Base-by-base conservation (phyloP, 495 filamentous ascomycete species). In the Hypoxylon subgilvum region DNA sequence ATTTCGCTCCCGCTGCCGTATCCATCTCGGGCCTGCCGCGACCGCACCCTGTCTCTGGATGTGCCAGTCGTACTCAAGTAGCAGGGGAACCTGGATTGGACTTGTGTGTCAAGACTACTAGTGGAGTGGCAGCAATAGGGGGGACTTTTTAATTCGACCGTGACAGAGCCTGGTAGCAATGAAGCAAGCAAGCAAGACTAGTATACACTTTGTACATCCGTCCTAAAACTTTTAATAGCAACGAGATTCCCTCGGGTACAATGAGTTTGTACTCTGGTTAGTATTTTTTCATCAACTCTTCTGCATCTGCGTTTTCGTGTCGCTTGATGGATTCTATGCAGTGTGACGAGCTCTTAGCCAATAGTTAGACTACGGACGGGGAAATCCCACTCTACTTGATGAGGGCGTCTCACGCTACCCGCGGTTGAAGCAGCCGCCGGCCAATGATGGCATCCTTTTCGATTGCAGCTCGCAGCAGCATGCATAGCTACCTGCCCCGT, bases 131-230 rank as follows among this genome's bases (percentile, higher is more conserved):
- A 63, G n/a, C n/a, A 35, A 35, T 4, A n/a, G 21, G 45, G 47
- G 61, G 22, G 47, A 41, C 36, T 52, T 65, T 64, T 45, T 65
- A 55, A 61, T 65, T 65, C 47, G 50, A 61, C 51, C 38, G 61
- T 61, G 55, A 52, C 47, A 54, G 48, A 56, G 65, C 61, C 58
- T 70, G 50, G 61, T 60, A 65, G n/a, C n/a, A n/a, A n/a, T n/a
- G n/a, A n/a, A n/a, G n/a, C n/a, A n/a, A n/a, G n/a, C n/a, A n/a
- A n/a, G 67, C 56, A 66, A 66, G 51, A 63, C 60, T 63, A 63
- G 59, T 69, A 68, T 65, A 63, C 54, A 53, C 61, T 61, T 67
- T 70, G 67, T 70, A 70, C 63, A 70, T 66, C 61, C 57, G 56
- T 59, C 57, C 63, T 67, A 67, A 43, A 34, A 63, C 51, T 62